Evolutionary conservation across 1,284 basidiomycete genomes (phyloP), one percentile per base, ranked within the genome.

Genomic region (Cystobasidiaceae sp.): DNA sequence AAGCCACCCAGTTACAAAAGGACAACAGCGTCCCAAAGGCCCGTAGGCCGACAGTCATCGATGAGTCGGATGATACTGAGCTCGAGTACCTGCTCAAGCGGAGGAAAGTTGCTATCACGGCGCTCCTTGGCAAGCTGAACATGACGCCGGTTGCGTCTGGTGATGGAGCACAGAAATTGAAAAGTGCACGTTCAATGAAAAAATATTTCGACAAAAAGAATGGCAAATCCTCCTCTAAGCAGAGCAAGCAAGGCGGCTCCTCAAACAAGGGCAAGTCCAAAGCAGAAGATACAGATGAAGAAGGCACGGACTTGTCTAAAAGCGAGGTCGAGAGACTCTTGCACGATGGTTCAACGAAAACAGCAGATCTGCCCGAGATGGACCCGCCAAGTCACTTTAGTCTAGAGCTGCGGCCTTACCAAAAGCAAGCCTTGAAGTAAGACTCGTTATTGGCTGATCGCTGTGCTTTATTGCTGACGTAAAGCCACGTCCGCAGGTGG

Each of bases 381-480:
- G 87, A 94, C 32, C 89, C 93, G 4, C 81, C 86, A 0, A 81
- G 85, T 2, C 84, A 86, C 0, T 98, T 98, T 76, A 81, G 84
- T 0, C 81, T 97, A 51, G 86, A 81, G 0, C 78, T 97, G 28
- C 84, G 92, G 48, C 74, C 77, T 1, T 98, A 98, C 77, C 94
- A 97, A 74, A 96, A 93, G 73, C 93, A 98, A 76, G 93, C 93
- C 2, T 80, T 97, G 21, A 49, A 28, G 58, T 56, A n/a, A 11
- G 54, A 23, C n/a, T 11, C 15, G 4, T 30, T 7, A 6, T 9
- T 17, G 2, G 11, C 13, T 4, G 15, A 13, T 27, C 32, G 28
- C 11, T 28, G 27, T 4, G n/a, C 28, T 50, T 30, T 8, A 13
- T n/a, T 15, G 48, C 48, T 28, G 48, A 50, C n/a, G 27, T 13